phyloP scores from a whole-genome alignment of 1,284 basidiomycete genomes.

The Kalmanozyma brasiliensis region DNA sequence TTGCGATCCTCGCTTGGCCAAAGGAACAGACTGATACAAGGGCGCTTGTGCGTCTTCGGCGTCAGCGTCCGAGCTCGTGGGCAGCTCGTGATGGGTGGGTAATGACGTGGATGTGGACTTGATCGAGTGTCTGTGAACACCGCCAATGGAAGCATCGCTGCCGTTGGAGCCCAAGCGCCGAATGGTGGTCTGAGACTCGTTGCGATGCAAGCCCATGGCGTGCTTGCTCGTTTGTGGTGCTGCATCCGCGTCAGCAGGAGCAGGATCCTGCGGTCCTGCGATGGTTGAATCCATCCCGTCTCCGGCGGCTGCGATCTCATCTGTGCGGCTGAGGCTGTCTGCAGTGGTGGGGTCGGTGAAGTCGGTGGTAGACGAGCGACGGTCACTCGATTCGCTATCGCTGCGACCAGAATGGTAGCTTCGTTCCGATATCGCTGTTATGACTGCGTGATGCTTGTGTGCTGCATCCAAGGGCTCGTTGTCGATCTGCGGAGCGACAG shows the following conservation, averaged over 20 bases:
- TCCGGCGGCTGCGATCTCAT: constrained; percentile 10
- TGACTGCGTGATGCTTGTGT: constrained; percentile 36
- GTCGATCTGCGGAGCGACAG: neutral
- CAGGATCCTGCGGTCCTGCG: neutral
- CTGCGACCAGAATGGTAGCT: constrained; percentile 57
- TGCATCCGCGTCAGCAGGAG: neutral
- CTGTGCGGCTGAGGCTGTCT: constrained; percentile 36
- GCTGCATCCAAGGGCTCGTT: neutral
- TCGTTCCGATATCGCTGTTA: constrained; percentile 48
- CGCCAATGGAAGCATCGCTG: constrained; percentile 45
- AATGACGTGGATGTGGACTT: constrained; percentile 38
- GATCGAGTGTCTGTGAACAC: constrained; percentile 13
- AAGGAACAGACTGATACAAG: constrained; percentile 31
- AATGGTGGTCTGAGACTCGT: constrained; percentile 70
- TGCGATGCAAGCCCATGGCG: constrained; percentile 61
- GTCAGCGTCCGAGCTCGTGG: constrained; percentile 11
- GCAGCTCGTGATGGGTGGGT: constrained; percentile 55
- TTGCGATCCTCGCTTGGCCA: constrained; percentile 46
- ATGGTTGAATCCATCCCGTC: neutral
- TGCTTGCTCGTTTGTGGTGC: constrained; percentile 21
- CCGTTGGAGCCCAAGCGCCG: constrained; percentile 57
- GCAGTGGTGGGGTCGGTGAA: constrained; percentile 49
- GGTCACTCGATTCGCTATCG: constrained; percentile 58
- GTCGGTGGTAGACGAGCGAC: constrained; percentile 50
- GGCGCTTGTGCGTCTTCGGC: constrained; percentile 18